Evolutionary conservation across 208 protist genomes (phyloP), one percentile per base, ranked within the genome.

Genomic region (Leptomonas seymouri): DNA sequence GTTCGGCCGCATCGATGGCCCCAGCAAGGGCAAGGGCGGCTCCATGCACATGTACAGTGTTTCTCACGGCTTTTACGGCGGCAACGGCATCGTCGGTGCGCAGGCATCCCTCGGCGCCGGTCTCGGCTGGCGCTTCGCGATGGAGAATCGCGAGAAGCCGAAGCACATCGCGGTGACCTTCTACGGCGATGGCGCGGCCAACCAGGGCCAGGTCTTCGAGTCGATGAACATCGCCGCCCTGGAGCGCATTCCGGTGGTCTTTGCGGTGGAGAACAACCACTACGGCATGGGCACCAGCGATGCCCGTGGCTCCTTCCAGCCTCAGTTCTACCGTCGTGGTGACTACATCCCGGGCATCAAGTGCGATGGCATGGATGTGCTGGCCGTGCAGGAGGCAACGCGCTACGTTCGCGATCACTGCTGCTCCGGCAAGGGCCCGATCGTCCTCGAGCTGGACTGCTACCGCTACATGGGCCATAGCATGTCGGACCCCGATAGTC

Each of bases 41-140:
- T 98, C 95, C 59, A 99, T 99, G 98, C 98, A 99, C 86, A 98
- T 99, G 95, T 99, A 99, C 88, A 87, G 70, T 48, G 62, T 85
- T 18, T 67, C 86, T 25, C 67, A 91, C 56, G 89, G 97, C 65
- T 99, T 99, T 82, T 99, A 94, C 78, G 98, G 98, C 64, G 98
- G 98, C 49, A 99, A 99, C 82, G 98, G 98, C 77, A 99, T 99
- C 74, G 98, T 99, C 39, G 98, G 98, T 39, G 98, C 98, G 30
- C 93, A 98, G 85, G 94, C 96, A 21, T 92, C 98, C 21, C 42
- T 99, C 46, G 98, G 98, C 45, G 94, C 97, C 3, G 98, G 98
- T 55, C 83, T 99, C 60, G 98, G 89, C 46, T 98, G 98, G 74
- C 83, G 82, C 36, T 95, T 77, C 66, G 89, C 86, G 25, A 42